phyloP scores from a whole-genome alignment of 2,329 filamentous ascomycete species.

The Zasmidium citrigriseum region DNA sequence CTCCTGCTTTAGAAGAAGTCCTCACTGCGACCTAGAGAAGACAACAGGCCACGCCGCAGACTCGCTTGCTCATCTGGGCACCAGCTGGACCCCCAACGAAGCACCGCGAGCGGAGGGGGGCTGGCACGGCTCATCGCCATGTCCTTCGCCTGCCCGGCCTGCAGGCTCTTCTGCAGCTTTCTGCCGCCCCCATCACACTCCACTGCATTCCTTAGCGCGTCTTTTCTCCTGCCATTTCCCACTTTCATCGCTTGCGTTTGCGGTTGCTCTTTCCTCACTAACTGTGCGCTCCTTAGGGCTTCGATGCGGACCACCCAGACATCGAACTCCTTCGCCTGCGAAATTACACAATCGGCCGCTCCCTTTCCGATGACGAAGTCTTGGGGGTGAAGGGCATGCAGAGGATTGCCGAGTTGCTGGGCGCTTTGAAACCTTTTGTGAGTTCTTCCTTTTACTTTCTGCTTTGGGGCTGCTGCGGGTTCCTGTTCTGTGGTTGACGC shows the following conservation, averaged over 20 bases:
- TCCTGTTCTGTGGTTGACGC: background rate
- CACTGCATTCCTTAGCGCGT: background rate
- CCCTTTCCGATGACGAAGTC: slow-evolving; percentile 67
- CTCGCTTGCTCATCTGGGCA: too few species aligned
- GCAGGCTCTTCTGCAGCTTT: background rate
- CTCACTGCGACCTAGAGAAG: too few species aligned
- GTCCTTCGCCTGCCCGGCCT: too few species aligned
- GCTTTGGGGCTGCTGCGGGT: too few species aligned
- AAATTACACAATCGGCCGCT: slow-evolving; percentile 73
- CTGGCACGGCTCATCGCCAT: too few species aligned
- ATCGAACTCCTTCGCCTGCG: slow-evolving; percentile 78
- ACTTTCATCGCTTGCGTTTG: too few species aligned
- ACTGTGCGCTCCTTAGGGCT: slow-evolving; percentile 6
- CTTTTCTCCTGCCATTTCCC: too few species aligned
- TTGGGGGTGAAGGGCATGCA: slow-evolving; percentile 63
- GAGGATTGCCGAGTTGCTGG: slow-evolving; percentile 64
- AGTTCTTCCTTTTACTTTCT: slow-evolving; percentile 44
- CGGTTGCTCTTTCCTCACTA: background rate
- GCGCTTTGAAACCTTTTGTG: slow-evolving; percentile 76
- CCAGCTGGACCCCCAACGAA: too few species aligned
- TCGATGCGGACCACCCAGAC: slow-evolving; percentile 64
- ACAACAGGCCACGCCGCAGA: too few species aligned
- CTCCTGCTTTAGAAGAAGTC: too few species aligned
- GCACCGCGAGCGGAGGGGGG: too few species aligned
- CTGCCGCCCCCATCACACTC: background rate